Base-by-base conservation (phyloP, 768 basidiomycete species). In the Naganishia kalamii region DNA sequence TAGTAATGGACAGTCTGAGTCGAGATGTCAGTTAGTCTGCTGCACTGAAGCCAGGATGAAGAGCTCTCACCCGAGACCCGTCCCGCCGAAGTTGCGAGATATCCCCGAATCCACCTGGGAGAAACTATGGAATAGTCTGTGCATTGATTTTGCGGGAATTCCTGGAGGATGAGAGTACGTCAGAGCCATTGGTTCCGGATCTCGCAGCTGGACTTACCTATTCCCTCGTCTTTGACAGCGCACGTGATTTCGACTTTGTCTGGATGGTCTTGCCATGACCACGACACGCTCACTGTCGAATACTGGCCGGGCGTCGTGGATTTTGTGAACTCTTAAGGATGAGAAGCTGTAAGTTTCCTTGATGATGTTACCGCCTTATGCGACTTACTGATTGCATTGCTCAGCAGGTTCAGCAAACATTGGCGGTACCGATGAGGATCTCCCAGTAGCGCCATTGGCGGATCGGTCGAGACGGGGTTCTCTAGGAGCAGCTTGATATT, bases 391-490 rank as follows among this genome's bases (percentile, higher is more conserved):
- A 72, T 67, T 10, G 71, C 72, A 49, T 75, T 75, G 4, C 66
- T 68, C 1, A 74, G 49, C 5, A 73, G 50, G 60, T 73, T 75
- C 15, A 71, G 61, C 1, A 72, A 41, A n/a, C 66, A 64, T 51
- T 76, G 75, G 50, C 73, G 71, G 54, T 74, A 66, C 5, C 75
- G 60, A 63, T 72, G 71, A 2, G 72, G 70, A 51, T 76, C 75
- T 7, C 73, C 73, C 10, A 72, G 27, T 6, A 66, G 29, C 25
- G 73, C 32, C 1, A 32, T 50, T 7, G 68, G 70, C 0, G 75
- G 75, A 64, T 74, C 73, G 2, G 69, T 57, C 8, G 60, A 61
- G 30, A 69, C 62, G 0, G 71, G 52, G 30, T 49, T 74, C 10
- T 63, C 62, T 48, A 76, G 54, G 40, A 69, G 69, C 35, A 76